A percentile compares a stretch with the other conserved stretches of the same genome.
phyloP scores from a whole-genome alignment of 1,139 yeast genomes.

The Diutina scorzettiae region DNA sequence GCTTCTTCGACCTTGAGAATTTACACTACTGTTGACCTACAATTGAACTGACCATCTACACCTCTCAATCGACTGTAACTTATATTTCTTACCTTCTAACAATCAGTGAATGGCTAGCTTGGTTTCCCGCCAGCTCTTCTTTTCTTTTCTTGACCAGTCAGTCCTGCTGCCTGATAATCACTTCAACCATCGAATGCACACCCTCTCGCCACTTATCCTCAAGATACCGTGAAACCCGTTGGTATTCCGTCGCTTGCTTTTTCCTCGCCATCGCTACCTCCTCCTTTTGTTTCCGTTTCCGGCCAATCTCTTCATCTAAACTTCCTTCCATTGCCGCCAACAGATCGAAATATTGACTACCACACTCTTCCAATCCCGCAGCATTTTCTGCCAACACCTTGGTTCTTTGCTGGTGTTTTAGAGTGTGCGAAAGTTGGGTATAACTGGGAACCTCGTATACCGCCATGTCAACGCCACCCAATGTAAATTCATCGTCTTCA shows the following conservation, averaged over 20 bases:
- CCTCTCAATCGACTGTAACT: too few species aligned
- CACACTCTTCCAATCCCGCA: slow-evolving; percentile 12
- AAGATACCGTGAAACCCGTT: slow-evolving; percentile 25
- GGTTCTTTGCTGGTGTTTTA: slow-evolving; percentile 20
- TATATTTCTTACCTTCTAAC: too few species aligned
- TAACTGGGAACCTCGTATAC: slow-evolving; percentile 9
- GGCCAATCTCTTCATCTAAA: slow-evolving; percentile 12
- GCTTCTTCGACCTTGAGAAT: too few species aligned
- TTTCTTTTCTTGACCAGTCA: neutral
- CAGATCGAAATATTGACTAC: slow-evolving; percentile 13
- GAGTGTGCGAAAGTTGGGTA: slow-evolving; percentile 21
- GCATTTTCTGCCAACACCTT: slow-evolving; percentile 15
- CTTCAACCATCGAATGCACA: slow-evolving; percentile 23
- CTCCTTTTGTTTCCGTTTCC: slow-evolving; percentile 21
- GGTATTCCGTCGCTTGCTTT: slow-evolving; percentile 23
- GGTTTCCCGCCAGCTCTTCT: neutral
- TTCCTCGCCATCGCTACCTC: slow-evolving; percentile 20
- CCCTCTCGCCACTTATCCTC: slow-evolving; percentile 29
- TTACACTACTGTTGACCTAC: too few species aligned
- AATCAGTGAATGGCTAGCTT: neutral
- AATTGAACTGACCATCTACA: too few species aligned
- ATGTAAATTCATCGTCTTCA: neutral
- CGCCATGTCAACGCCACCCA: slow-evolving; percentile 1
- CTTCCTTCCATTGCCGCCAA: slow-evolving; percentile 13
- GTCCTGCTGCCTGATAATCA: slow-evolving; percentile 9